Evolutionary conservation across 2,329 filamentous ascomycete species (phyloP).

Genomic region (Ceratocystis huliohia): DNA sequence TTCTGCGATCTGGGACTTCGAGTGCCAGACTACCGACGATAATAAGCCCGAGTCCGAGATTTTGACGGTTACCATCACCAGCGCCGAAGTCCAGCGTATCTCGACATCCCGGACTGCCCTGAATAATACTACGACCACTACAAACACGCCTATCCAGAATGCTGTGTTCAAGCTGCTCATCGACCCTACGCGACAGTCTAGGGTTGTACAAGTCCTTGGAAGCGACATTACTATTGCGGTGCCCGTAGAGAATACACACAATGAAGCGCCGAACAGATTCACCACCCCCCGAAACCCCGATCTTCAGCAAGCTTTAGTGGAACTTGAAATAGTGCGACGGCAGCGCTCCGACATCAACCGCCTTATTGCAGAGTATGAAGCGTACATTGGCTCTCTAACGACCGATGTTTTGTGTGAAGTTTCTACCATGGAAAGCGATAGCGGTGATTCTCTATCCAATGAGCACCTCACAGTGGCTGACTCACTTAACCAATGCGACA

Average conservation of each 20-base stretch:
- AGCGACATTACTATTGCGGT: conserved; percentile 15
- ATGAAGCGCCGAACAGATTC: background rate
- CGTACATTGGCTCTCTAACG: conserved; percentile 18
- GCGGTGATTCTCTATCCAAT: background rate
- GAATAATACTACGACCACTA: conserved; percentile 10
- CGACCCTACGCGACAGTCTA: conserved; percentile 16
- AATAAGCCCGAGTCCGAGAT: conserved; percentile 14
- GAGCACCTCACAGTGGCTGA: background rate
- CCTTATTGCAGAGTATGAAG: conserved; percentile 14
- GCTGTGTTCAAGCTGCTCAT: conserved; percentile 20
- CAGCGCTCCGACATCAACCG: conserved; percentile 16
- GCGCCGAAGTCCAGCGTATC: conserved; percentile 11
- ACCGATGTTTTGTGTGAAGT: conserved; percentile 16
- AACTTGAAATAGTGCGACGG: conserved; percentile 17
- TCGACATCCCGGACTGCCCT: conserved; percentile 15
- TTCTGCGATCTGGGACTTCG: conserved; percentile 18
- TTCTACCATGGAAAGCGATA: background rate
- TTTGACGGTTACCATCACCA: conserved; percentile 17
- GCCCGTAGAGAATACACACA: background rate
- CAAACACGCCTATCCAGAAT: conserved; percentile 14
- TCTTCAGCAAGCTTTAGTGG: conserved; percentile 18
- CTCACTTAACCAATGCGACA: conserved; percentile 9
- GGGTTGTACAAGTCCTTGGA: conserved; percentile 18
- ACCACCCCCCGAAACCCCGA: conserved; percentile 15
- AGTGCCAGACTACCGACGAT: conserved; percentile 9